phyloP scores from a whole-genome alignment of 2,329 filamentous ascomycete species.

The Talaromyces sp. region DNA sequence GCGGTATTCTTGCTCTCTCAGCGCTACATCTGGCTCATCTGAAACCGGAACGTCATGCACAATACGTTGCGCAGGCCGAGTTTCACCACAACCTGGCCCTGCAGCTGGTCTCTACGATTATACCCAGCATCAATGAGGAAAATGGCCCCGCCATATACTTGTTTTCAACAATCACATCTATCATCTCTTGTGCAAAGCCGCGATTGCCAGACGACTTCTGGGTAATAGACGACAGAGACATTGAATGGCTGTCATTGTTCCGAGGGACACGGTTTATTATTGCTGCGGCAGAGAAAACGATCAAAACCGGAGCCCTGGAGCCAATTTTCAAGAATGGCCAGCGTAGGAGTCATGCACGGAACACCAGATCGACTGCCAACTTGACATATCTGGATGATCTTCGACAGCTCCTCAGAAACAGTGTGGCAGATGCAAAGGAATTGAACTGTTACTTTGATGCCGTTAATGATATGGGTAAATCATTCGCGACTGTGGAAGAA shows the following conservation, averaged over 20 bases:
- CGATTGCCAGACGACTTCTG: slow-evolving; percentile 32
- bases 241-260: slow-evolving; percentile 36
- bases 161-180: slow-evolving; percentile 36
- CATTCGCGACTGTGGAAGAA: slow-evolving; percentile 9
- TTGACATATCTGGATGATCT: slow-evolving; percentile 13
- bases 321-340: slow-evolving; percentile 16
- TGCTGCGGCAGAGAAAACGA: slow-evolving; percentile 19
- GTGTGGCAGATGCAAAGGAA: slow-evolving; percentile 1
- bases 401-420: slow-evolving; percentile 8
- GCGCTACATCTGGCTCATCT: slow-evolving; percentile 47
- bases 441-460: slow-evolving; percentile 12
- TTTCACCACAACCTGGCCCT: slow-evolving; percentile 32
- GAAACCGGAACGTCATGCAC: slow-evolving; percentile 32
- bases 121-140: slow-evolving; percentile 28
- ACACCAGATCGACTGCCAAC: neutral
- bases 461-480: slow-evolving; percentile 14
- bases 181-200: slow-evolving; percentile 34
- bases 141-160: slow-evolving; percentile 35
- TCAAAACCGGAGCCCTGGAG: slow-evolving; percentile 14
- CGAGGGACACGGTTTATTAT: slow-evolving; percentile 33
- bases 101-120: slow-evolving; percentile 26
- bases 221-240: slow-evolving; percentile 27
- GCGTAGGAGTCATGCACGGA: neutral
- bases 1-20: slow-evolving; percentile 46
- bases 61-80: slow-evolving; percentile 37